These are phyloP conservation scores for Penicillium sumatraense DNA, from an alignment of 2,329 filamentous ascomycete genomes.

Conservation along the genomic window DNA sequence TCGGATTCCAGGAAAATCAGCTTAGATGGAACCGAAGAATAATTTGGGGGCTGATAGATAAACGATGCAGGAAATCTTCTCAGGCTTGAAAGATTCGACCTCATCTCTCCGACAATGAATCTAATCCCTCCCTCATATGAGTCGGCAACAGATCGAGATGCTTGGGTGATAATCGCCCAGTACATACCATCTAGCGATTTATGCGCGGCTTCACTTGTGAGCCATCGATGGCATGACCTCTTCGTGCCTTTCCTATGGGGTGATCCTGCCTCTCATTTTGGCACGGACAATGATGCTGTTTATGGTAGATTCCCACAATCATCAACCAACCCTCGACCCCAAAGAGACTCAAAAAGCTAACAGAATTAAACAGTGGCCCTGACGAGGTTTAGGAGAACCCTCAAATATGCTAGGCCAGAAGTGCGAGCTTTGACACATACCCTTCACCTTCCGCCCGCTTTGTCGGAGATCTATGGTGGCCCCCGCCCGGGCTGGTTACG, in stretches of 20 bases:
- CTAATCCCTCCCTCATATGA: conserved; percentile 65
- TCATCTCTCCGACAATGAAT: conserved; percentile 50
- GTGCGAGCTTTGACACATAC: conserved; percentile 64
- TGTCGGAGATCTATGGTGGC: conserved; percentile 65
- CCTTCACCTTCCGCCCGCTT: conserved; percentile 63
- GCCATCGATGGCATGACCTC: conserved; percentile 60
- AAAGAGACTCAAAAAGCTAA: conserved; percentile 13
- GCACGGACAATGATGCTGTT: conserved; percentile 62
- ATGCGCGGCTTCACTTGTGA: conserved; percentile 61
- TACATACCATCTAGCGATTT: conserved; percentile 62
- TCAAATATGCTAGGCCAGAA: conserved; percentile 57
- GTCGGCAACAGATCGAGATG: conserved; percentile 58
- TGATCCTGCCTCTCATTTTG: conserved; percentile 66
- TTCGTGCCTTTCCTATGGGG: conserved; percentile 66
- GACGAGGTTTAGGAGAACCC: conserved; percentile 61
- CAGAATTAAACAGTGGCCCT: conserved; percentile 53
- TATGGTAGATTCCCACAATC: conserved; percentile 49
- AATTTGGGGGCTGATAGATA: no score
- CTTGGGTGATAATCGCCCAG: conserved; percentile 60
- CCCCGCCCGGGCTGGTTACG: conserved; percentile 63
- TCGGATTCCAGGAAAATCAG: not conserved
- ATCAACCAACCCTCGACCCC: not conserved
- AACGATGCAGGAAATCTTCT: not conserved
- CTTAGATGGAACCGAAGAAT: no score
- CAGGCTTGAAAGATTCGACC: not conserved